Evolutionary conservation across 2,329 filamentous ascomycete species (phyloP).

Genomic region (Pseudogymnoascus sp.): DNA sequence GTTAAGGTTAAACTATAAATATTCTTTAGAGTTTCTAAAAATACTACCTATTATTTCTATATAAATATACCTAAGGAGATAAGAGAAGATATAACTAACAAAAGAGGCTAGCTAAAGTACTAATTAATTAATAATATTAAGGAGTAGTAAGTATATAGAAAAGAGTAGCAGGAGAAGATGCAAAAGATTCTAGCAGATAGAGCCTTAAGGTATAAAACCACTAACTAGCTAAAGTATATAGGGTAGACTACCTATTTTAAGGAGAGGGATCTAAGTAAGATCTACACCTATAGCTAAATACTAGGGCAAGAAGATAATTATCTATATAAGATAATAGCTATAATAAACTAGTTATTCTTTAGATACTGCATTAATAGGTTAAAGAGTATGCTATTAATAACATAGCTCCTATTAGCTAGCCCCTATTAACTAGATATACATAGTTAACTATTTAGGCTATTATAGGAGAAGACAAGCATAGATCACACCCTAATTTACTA

Average conservation of each 20-base stretch:
- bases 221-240: not conserved
- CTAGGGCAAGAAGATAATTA: not conserved
- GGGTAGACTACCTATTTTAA: not conserved
- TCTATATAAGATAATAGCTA: not conserved
- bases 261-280: not conserved
- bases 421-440: not conserved
- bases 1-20: not conserved
- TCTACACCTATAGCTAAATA: not conserved
- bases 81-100: not conserved
- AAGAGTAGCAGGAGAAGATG: not conserved
- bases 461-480: not conserved
- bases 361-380: not conserved
- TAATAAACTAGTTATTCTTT: not conserved
- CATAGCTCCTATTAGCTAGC: not conserved
- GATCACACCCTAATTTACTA: not conserved
- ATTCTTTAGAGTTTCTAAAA: not conserved
- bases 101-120: not conserved
- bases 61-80: not conserved
- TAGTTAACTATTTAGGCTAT: not conserved
- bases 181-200: not conserved
- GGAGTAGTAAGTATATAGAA: not conserved
- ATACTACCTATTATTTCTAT: not conserved
- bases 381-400: not conserved
- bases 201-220: not conserved
- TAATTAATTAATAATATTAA: not conserved